phyloP scores from a whole-genome alignment of 805 yeast genomes.

The Lachancea sp. region DNA sequence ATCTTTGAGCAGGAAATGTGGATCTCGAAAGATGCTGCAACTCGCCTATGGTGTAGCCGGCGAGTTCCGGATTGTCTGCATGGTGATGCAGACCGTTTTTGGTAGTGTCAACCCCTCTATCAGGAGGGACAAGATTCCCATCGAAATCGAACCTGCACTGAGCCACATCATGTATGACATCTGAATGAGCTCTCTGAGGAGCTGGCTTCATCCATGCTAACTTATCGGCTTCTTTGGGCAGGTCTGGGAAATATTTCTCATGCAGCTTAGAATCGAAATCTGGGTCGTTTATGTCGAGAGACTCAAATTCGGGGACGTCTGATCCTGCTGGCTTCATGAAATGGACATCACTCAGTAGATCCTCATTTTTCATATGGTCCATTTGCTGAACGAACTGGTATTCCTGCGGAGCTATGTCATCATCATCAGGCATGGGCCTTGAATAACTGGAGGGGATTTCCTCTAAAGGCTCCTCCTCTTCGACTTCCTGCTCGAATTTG shows the following conservation, averaged over 20 bases:
- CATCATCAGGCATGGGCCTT: conserved; percentile 33
- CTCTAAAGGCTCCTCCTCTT: background rate
- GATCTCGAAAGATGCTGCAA: conserved; percentile 74
- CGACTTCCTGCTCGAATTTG: conserved; percentile 1
- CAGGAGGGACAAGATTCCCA: conserved; percentile 66
- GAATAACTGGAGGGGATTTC: background rate
- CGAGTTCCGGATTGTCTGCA: conserved; percentile 76
- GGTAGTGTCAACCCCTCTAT: conserved; percentile 44
- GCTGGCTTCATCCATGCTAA: conserved; percentile 89
- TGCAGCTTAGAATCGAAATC: conserved; percentile 72
- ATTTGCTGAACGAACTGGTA: conserved; percentile 43
- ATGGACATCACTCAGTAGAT: conserved; percentile 47
- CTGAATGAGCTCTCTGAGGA: conserved; percentile 33
- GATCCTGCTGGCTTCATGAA: conserved; percentile 49
- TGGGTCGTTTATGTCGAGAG: conserved; percentile 65
- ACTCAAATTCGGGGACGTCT: conserved; percentile 26
- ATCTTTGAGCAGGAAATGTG: conserved; percentile 74
- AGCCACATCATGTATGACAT: conserved; percentile 42
- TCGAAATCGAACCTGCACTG: conserved; percentile 84
- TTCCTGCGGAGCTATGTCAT: conserved; percentile 46
- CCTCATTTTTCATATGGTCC: conserved; percentile 39
- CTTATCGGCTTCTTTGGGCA: conserved; percentile 75
- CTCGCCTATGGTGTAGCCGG: conserved; percentile 88
- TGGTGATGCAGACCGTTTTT: conserved; percentile 84
- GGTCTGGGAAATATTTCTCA: conserved; percentile 80